Evolutionary conservation across 495 filamentous ascomycete species (phyloP), one percentile per base, ranked within the genome.

Genomic region (Penicillium cinerascens): DNA sequence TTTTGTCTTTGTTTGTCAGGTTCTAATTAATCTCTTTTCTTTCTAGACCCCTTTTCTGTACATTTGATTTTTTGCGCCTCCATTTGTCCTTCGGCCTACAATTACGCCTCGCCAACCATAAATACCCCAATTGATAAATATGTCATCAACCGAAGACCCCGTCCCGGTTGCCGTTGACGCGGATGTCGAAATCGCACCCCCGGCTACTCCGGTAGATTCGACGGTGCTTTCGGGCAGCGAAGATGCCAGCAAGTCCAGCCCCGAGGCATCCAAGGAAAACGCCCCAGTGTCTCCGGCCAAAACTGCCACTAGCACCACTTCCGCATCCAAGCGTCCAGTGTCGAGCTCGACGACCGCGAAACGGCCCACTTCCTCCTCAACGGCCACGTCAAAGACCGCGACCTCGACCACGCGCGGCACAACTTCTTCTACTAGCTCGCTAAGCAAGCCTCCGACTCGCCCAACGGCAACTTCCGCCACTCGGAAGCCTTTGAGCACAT

Each of bases 381-480:
- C 63, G 29, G 29, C 29, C 9, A 52, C 64, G 9, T 54, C 65
- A 23, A 76, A 66, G 51, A 52, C 66, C 11, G 56, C 58, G 11
- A 51, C 62, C 6, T 59, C 71, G 11, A 50, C 61, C 18, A 45
- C 63, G 33, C 67, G 69, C 6, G 54, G 63, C 11, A 61, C 66
- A 6, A 57, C 67, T 13, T 69, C 56, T 29, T 60, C 59, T 33
- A 33, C 29, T 38, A 65, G 63, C 57, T 69, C 72, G 1, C 43
- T 78, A 47, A 76, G 60, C 64, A 75, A 72, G 57, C 73, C 75
- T 16, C 73, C 75, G 2, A 74, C 73, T 2, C 72, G 75, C 9
- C 71, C 73, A 2, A 44, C 69, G 3, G 68, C 72, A 21, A 73
- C 73, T 2, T 60, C 71, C 4, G 64, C 67, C 11, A 54, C 57